Evolutionary conservation across 2,329 filamentous ascomycete genomes (phyloP).

Genomic region (Teratosphaeria zuluensis): DNA sequence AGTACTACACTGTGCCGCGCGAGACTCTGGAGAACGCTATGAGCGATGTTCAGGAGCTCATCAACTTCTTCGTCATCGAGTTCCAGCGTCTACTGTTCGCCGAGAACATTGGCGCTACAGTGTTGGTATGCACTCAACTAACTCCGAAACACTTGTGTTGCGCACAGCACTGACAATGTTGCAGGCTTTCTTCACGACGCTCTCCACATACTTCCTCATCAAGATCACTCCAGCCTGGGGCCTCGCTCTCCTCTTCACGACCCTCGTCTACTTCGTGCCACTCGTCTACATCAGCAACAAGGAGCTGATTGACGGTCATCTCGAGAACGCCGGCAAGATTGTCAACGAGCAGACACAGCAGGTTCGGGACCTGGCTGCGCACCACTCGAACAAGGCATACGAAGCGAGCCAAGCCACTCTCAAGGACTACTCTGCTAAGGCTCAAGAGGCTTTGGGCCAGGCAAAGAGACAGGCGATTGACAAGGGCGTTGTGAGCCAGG

Average conservation of each 20-base stretch:
- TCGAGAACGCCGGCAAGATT: conserved; percentile 45
- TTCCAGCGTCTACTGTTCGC: conserved; percentile 57
- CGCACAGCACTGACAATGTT: conserved; percentile 10
- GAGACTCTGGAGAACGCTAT: conserved; percentile 52
- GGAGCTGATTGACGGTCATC: conserved; percentile 52
- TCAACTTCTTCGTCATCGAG: conserved; percentile 61
- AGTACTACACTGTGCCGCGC: conserved; percentile 57
- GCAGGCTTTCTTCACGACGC: conserved; percentile 50
- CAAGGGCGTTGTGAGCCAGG: conserved; percentile 26
- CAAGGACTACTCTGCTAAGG: conserved; percentile 51
- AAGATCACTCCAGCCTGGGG: conserved; percentile 59
- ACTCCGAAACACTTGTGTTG: neutral
- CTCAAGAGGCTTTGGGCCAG: conserved; percentile 44
- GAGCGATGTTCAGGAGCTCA: conserved; percentile 54
- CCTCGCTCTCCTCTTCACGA: conserved; percentile 47
- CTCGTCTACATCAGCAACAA: conserved; percentile 57
- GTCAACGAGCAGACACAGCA: conserved; percentile 50
- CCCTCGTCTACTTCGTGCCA: conserved; percentile 49
- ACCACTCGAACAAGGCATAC: conserved; percentile 50
- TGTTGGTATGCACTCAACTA: conserved; percentile 40
- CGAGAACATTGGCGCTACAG: conserved; percentile 53
- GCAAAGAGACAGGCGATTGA: conserved; percentile 27
- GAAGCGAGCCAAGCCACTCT: conserved; percentile 50
- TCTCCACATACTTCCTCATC: conserved; percentile 55
- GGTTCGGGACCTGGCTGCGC: conserved; percentile 49